Conservation (phyloP, 179 eudicot species). For the Sideroxylon spinosum region DNA sequence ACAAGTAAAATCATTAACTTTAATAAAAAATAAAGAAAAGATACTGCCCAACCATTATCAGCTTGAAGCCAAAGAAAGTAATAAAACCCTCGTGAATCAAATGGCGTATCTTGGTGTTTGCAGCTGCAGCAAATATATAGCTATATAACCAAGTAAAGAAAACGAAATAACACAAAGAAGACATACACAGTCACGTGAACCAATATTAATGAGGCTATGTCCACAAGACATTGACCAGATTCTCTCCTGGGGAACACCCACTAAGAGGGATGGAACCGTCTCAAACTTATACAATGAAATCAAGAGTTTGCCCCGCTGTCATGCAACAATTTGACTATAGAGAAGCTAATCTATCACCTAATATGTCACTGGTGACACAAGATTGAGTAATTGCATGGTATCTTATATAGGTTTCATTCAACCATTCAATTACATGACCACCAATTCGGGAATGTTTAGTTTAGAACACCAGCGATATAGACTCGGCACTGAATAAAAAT, state of each 20-base stretch:
- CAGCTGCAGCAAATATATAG: too few species aligned
- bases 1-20: slow-evolving; percentile 40
- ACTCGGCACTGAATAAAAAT: neutral
- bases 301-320: too few species aligned
- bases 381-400: neutral
- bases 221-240: too few species aligned
- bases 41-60: neutral
- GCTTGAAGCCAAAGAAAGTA: neutral
- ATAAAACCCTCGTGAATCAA: neutral
- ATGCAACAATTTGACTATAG: neutral
- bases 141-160: too few species aligned
- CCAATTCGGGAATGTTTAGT: neutral
- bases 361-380: neutral
- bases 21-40: neutral
- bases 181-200: too few species aligned
- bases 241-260: too few species aligned
- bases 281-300: too few species aligned
- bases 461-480: neutral
- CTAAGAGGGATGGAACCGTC: too few species aligned
- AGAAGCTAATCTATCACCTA: neutral
- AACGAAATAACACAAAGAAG: too few species aligned
- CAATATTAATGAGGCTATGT: too few species aligned
- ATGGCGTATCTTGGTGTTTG: too few species aligned
- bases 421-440: neutral
- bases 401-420: neutral